Base-by-base conservation (phyloP, 805 yeast species). In the Ogataea thermomethanolica region DNA sequence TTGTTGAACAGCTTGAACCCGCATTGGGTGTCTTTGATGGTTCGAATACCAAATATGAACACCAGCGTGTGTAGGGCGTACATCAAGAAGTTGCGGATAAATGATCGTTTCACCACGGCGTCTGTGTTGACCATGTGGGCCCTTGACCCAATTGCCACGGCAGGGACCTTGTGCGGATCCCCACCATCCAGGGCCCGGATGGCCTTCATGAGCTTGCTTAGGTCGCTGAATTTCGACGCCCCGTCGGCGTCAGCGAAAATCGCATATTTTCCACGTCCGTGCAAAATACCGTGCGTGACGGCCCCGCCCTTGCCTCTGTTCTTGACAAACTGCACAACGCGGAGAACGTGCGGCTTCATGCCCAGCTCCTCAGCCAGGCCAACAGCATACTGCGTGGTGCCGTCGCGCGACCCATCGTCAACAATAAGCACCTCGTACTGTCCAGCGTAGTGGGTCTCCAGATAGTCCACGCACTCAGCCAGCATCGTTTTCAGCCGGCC, bases 171-270 rank as follows among this genome's bases (percentile, higher is more conserved):
- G 2, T 54, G 43, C 11, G 61, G 59, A 6, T 52, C 38, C 14
- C 35, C 26, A 0, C 41, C 29, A 27, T 57, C 61, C 6, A 55
- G 25, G 14, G 46, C 45, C 23, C 65, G 51, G 22, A 84, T 67
- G 9, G 67, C 62, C 3, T 55, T 56, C 8, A 78, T 47, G 43
- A 90, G 67, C 41, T 72, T 75, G 2, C 56, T 56, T 20, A 84
- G 68, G 60, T 90, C 96, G 20, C 75, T 55, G 58, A 93, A 93
- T 50, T 74, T 71, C 20, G 95, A 82, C 4, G 99, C 98, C 25
- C 98, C 98, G 64, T 93, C 99, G 1, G 98, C 99, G 64, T 93
- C 99, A 1, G 96, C 98, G 67, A 93, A 93, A 8, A 93, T 71
- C 8, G 79, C 77, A 53, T 75, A 81, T 41, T 70, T 60, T 9